A percentile compares a stretch with the other conserved stretches of the same genome.
phyloP scores from a whole-genome alignment of 2,329 filamentous ascomycete genomes.

The Aspergillus novofumigatus region DNA sequence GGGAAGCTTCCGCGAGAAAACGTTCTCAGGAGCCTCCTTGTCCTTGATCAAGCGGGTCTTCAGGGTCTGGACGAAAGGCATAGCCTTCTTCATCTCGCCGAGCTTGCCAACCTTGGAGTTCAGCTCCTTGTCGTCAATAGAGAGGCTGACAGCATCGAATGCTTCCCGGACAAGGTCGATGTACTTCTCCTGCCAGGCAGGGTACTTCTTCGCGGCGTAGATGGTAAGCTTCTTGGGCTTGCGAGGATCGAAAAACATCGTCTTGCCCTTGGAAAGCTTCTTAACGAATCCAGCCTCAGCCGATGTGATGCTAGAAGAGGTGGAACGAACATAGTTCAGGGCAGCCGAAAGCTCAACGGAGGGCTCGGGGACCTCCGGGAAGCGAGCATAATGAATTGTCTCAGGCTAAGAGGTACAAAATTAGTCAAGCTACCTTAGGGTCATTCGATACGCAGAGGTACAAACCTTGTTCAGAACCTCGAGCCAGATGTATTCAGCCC shows the following conservation, averaged over 20 bases:
- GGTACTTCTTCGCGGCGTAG: slow-evolving; percentile 74
- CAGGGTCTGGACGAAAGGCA: slow-evolving; percentile 88
- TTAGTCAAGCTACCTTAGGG: not conserved
- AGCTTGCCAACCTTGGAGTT: slow-evolving; percentile 75
- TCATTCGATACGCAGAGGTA: not conserved
- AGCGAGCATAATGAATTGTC: slow-evolving; percentile 75
- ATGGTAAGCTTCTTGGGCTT: slow-evolving; percentile 89
- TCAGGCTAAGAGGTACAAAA: slow-evolving; percentile 43
- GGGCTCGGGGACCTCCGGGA: slow-evolving; percentile 64
- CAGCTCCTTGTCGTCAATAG: slow-evolving; percentile 74
- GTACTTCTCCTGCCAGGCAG: slow-evolving; percentile 87
- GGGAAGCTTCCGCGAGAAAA: slow-evolving; percentile 77
- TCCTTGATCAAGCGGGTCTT: slow-evolving; percentile 72
- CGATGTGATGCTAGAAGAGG: slow-evolving; percentile 73
- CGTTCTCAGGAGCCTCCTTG: slow-evolving; percentile 61
- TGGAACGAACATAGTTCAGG: slow-evolving; percentile 73
- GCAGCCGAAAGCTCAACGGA: slow-evolving; percentile 69
- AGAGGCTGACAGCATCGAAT: slow-evolving; percentile 60
- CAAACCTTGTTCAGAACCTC: slow-evolving; percentile 72
- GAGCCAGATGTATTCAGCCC: slow-evolving; percentile 89
- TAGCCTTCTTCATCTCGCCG: slow-evolving; percentile 84
- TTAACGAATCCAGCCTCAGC: slow-evolving; percentile 73
- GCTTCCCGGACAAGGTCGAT: slow-evolving; percentile 71
- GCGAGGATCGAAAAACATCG: slow-evolving; percentile 78
- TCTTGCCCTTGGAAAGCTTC: slow-evolving; percentile 91